These are phyloP conservation scores for Phytophthora litchii DNA, from an alignment of 352 stramenopile genomes.

Conservation along the genomic window DNA sequence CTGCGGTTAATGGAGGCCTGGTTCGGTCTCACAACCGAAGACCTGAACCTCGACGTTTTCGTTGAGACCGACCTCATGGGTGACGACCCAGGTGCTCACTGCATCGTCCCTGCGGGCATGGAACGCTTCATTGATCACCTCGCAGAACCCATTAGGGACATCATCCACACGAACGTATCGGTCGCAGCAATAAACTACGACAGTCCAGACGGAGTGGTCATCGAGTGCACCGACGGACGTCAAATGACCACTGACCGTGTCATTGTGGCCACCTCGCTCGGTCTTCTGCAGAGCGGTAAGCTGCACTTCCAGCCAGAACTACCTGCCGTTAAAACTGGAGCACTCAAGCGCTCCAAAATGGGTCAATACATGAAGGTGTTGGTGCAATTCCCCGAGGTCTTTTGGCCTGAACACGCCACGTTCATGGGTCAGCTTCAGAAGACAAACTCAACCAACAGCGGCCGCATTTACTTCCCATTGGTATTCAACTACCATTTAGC, in stretches of 20 bases:
- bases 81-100: conserved; percentile 59
- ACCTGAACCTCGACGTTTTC: conserved; percentile 40
- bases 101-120: conserved; percentile 58
- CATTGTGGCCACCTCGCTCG: conserved; percentile 63
- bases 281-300: conserved; percentile 50
- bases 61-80: conserved; percentile 38
- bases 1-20: conserved; percentile 57
- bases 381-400: conserved; percentile 70
- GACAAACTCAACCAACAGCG: conserved; percentile 6
- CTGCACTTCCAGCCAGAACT: conserved; percentile 61
- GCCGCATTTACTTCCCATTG: conserved; percentile 57
- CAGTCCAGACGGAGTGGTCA: conserved; percentile 30
- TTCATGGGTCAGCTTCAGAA: conserved; percentile 53
- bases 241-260: conserved; percentile 45
- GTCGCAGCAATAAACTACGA: conserved; percentile 41
- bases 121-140: conserved; percentile 57
- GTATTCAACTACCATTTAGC: conserved; percentile 65
- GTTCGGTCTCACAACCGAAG: conserved; percentile 45
- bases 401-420: conserved; percentile 56
- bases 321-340: conserved; percentile 46
- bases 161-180: conserved; percentile 44
- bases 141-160: conserved; percentile 32
- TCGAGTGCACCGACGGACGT: conserved; percentile 41
- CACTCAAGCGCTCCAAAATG: conserved; percentile 62
- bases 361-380: conserved; percentile 78